Evolutionary conservation across 2,329 filamentous ascomycete genomes (phyloP), one percentile per base, ranked within the genome.

Genomic region (Fusarium sp.): DNA sequence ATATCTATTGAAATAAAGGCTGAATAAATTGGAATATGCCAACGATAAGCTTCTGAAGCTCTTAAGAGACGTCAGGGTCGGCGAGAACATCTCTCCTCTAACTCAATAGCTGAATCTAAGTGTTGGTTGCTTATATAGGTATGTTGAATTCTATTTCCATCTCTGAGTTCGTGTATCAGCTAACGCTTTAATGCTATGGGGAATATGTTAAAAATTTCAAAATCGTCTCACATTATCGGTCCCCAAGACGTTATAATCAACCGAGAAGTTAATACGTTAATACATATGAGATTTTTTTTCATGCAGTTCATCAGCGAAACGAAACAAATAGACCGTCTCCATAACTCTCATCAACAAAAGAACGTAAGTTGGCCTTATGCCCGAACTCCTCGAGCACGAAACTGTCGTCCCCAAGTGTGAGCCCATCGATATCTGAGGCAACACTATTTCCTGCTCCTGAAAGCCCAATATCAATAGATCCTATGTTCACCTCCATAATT

Each of bases 121-220:
- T 6, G n/a, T 41, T 41, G 3, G 13, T n/a, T 41, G 13, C 8
- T 41, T 41, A n/a, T 44, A 15, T 42, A n/a, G 25, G 25, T 25
- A 25, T 42, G n/a, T 10, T 18, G 7, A 22, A 25, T 22, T 12
- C 17, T 12, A 12, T 17, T 18, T 18, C 10, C 6, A 25, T 6
- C 22, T 17, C n/a, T 25, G 0, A 44, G 15, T 25, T 25, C n/a
- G 17, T 44, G 15, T 4, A 18, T 18, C 17, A 15, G 22, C 1
- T 7, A 44, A 17, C 1, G 17, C 22, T 25, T 7, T 44, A 7
- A 25, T 18, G 4, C 11, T 3, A 18, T 10, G 0, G 7, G 7
- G 9, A 29, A 29, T 7, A 3, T 15, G 3, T 17, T 29, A n/a
- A 22, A 3, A 33, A 18, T 13, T 49, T 31, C 17, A 8, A 8